phyloP scores from a whole-genome alignment of 2,329 filamentous ascomycete genomes.

The Aaosphaeria pasadenensis region DNA sequence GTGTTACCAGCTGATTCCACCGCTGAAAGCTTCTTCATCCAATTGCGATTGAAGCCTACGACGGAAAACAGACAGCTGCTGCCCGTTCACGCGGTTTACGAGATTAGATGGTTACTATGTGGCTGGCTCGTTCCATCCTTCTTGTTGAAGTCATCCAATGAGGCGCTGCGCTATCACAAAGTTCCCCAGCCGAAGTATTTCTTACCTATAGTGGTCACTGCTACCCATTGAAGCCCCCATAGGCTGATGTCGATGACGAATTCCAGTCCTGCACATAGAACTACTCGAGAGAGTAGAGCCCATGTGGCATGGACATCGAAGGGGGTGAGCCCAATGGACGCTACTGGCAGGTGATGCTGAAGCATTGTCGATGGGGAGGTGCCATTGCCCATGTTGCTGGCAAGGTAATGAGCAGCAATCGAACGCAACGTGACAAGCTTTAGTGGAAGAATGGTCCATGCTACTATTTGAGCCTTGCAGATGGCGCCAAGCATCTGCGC shows the following conservation, averaged over 20 bases:
- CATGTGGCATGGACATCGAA: background rate
- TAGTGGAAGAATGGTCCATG: conserved; percentile 28
- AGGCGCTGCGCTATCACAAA: conserved; percentile 15
- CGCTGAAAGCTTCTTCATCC: too few species aligned
- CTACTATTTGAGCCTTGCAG: conserved; percentile 29
- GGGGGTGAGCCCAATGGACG: background rate
- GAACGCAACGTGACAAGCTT: conserved; percentile 26
- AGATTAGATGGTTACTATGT: too few species aligned
- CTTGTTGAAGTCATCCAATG: background rate
- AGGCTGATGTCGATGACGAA: conserved; percentile 30
- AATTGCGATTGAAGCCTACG: too few species aligned
- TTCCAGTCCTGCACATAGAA: conserved; percentile 30
- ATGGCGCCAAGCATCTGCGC: conserved; percentile 31
- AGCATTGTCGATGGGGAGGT: too few species aligned
- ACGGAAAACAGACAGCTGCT: too few species aligned
- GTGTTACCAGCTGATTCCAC: too few species aligned
- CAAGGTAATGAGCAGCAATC: conserved; percentile 29
- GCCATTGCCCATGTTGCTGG: background rate
- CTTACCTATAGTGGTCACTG: conserved; percentile 25
- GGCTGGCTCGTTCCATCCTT: background rate
- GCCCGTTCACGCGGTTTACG: too few species aligned
- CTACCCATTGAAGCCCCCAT: conserved; percentile 33
- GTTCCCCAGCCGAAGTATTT: conserved; percentile 32
- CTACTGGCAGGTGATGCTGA: background rate
- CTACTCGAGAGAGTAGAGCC: conserved; percentile 26